Conservation (phyloP, 768 basidiomycete species). For the Boletus subparvulus region DNA sequence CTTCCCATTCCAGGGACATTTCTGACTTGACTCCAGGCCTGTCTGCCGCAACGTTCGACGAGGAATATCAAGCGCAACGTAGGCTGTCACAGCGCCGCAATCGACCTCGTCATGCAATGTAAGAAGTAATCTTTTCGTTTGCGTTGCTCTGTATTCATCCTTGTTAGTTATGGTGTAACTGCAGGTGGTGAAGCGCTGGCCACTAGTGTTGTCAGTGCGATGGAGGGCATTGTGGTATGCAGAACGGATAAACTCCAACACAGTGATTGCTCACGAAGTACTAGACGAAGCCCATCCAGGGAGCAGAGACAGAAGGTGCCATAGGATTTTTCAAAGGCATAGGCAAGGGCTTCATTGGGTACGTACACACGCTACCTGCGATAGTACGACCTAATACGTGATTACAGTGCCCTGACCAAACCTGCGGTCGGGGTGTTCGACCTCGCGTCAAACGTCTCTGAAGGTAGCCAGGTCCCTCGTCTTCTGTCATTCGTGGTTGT, state of each 20-base stretch:
- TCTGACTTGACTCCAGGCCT: conserved; percentile 54
- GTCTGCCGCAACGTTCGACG: conserved; percentile 95
- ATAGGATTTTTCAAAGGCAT: conserved; percentile 97
- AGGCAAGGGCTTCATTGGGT: conserved; percentile 96
- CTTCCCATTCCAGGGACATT: neutral
- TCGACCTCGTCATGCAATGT: conserved; percentile 95
- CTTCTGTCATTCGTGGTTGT: neutral
- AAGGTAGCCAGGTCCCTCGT: conserved; percentile 51
- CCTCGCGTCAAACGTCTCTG: conserved; percentile 89
- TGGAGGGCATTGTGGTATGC: conserved; percentile 90
- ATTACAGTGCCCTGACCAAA: conserved; percentile 82
- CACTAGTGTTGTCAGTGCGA: conserved; percentile 89
- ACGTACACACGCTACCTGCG: conserved; percentile 7
- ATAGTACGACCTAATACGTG: neutral
- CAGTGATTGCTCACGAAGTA: conserved; percentile 3
- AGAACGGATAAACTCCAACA: conserved; percentile 5
- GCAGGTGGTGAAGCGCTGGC: conserved; percentile 94
- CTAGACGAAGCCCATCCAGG: conserved; percentile 95
- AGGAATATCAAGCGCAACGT: conserved; percentile 89
- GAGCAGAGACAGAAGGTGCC: conserved; percentile 92
- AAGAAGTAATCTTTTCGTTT: conserved; percentile 23
- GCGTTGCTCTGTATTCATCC: neutral
- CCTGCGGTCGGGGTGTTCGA: conserved; percentile 97
- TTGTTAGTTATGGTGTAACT: conserved; percentile 83
- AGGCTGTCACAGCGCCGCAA: conserved; percentile 89